A percentile compares a stretch with the other conserved stretches of the same genome.
phyloP scores from a whole-genome alignment of 768 basidiomycete genomes.

The Coprinopsis strossmayeri region DNA sequence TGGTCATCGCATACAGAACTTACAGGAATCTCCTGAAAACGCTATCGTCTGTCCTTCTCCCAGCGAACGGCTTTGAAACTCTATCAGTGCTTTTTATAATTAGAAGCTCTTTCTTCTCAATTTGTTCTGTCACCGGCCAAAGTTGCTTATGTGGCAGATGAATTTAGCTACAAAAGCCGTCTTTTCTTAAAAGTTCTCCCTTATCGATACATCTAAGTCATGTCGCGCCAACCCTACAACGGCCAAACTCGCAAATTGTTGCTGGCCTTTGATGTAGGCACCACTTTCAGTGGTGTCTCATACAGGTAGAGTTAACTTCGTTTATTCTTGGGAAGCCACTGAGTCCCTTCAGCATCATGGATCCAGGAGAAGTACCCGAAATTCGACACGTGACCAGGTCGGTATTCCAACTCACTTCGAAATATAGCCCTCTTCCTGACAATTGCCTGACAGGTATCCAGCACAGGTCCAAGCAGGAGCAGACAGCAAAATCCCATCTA shows the following conservation, averaged over 20 bases:
- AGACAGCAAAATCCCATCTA: constrained; percentile 14
- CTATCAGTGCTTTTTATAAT: too few relatives aligned
- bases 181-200: too few relatives aligned
- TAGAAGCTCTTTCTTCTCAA: too few relatives aligned
- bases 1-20: too few relatives aligned
- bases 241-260: constrained; percentile 9
- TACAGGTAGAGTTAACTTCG: constrained; percentile 9
- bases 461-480: constrained; percentile 12
- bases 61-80: too few relatives aligned
- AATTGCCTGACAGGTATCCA: constrained; percentile 11
- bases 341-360: constrained; percentile 16
- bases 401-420: not conserved
- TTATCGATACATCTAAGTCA: too few relatives aligned
- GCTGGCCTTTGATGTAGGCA: constrained; percentile 14
- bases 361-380: constrained; percentile 20
- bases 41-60: too few relatives aligned
- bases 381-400: constrained; percentile 21
- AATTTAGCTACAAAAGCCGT: too few relatives aligned
- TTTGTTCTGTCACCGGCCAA: too few relatives aligned
- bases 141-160: too few relatives aligned
- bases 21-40: too few relatives aligned
- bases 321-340: not conserved
- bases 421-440: not conserved
- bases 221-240: constrained; percentile 6
- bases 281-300: constrained; percentile 14